These are phyloP conservation scores for Dothidotthia symphoricarpi DNA, from an alignment of 2,329 filamentous ascomycete genomes.

Conservation along the genomic window DNA sequence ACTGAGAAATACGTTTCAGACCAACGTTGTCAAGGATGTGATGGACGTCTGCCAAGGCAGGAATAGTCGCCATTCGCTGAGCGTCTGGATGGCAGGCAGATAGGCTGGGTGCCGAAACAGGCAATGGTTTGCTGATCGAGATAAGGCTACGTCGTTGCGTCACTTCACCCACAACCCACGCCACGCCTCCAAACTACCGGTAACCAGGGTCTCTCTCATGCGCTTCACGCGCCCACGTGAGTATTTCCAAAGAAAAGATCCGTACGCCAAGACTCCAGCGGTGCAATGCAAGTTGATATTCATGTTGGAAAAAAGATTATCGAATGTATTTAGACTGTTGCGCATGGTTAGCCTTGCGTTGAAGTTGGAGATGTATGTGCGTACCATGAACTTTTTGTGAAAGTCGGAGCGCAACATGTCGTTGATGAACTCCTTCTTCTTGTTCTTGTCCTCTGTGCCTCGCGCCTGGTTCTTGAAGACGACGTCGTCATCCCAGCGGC, in stretches of 20 bases:
- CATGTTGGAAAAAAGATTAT: slow-evolving; percentile 21
- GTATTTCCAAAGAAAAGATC: slow-evolving; percentile 5
- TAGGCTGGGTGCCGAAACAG: slow-evolving; percentile 17
- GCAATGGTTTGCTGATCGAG: slow-evolving; percentile 33
- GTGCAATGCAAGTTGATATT: slow-evolving; percentile 5
- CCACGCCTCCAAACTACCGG: slow-evolving; percentile 15
- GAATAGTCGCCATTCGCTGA: slow-evolving; percentile 13
- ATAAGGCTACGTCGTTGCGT: slow-evolving; percentile 30
- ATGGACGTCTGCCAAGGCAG: no score
- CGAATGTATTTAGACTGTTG: slow-evolving; percentile 40
- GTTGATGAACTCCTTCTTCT: slow-evolving; percentile 96
- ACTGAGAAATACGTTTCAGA: no score
- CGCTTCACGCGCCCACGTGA: slow-evolving; percentile 13
- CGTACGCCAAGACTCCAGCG: slow-evolving; percentile 14
- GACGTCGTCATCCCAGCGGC: slow-evolving; percentile 96
- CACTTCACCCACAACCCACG: no score
- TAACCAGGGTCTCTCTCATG: no score
- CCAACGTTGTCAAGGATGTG: no score
- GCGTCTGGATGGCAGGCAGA: slow-evolving; percentile 12
- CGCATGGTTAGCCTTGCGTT: slow-evolving; percentile 10
- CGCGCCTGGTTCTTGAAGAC: slow-evolving; percentile 99
- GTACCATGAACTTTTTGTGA: slow-evolving; percentile 92
- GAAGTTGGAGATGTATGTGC: slow-evolving; percentile 6
- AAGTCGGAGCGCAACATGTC: slow-evolving; percentile 93
- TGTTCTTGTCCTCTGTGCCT: slow-evolving; percentile 87